Evolutionary conservation across 192 early-diverging fungal genomes (phyloP).

Genomic region (Thamnidium elegans): DNA sequence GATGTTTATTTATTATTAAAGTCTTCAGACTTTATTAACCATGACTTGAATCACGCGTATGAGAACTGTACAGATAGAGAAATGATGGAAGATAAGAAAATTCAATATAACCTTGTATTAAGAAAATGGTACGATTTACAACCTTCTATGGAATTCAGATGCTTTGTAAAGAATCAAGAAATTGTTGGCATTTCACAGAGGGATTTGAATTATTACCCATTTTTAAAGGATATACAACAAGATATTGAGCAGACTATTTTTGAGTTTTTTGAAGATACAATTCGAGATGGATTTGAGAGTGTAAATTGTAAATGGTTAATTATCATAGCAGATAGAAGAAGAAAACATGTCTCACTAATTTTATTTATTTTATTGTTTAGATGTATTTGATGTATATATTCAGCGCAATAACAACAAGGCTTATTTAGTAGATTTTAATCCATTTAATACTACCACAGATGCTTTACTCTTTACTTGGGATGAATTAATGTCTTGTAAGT

Average conservation of each 20-base stretch:
- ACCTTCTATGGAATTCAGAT: conserved; percentile 94
- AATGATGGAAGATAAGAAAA: conserved; percentile 7
- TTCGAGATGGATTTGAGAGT: conserved; percentile 63
- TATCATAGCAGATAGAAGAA: background rate
- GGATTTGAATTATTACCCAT: conserved; percentile 83
- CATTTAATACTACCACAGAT: conserved; percentile 78
- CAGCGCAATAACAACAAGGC: conserved; percentile 55
- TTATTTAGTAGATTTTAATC: conserved; percentile 92
- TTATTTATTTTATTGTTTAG: conserved; percentile 33
- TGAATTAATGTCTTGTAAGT: conserved; percentile 57
- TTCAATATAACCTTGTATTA: conserved; percentile 69
- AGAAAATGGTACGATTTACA: conserved; percentile 87
- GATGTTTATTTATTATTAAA: conserved; percentile 92
- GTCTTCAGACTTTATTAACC: conserved; percentile 83
- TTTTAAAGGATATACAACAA: conserved; percentile 59
- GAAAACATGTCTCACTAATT: too few relatives aligned
- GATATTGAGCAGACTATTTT: conserved; percentile 57
- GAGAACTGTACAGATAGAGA: conserved; percentile 58
- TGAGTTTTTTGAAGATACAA: conserved; percentile 64
- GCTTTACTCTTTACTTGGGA: conserved; percentile 80
- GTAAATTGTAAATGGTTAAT: conserved; percentile 55
- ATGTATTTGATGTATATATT: conserved; percentile 91
- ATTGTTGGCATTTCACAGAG: conserved; percentile 87
- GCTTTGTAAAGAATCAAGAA: conserved; percentile 76
- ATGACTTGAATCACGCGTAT: conserved; percentile 77